These are phyloP conservation scores for Xylaria sp. DNA, from an alignment of 2,329 filamentous ascomycete species.

Conservation along the genomic window DNA sequence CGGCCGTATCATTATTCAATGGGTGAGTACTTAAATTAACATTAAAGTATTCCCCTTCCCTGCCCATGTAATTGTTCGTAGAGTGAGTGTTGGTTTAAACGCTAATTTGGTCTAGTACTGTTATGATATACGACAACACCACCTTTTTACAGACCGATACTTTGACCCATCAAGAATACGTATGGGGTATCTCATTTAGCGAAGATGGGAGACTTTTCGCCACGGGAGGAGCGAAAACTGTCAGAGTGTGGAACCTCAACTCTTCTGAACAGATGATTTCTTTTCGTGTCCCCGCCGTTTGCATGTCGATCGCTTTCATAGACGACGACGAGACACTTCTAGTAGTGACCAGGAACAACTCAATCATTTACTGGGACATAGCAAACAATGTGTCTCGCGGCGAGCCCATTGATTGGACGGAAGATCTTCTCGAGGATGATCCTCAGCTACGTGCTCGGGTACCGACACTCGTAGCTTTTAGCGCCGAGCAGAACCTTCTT, in stretches of 20 bases:
- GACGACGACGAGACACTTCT: conserved; percentile 28
- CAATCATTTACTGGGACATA: conserved; percentile 31
- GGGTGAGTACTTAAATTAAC: conserved; percentile 14
- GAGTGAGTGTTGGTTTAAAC: not conserved
- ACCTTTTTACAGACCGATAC: conserved; percentile 38
- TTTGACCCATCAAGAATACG: conserved; percentile 38
- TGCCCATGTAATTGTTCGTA: not conserved
- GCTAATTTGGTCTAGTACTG: conserved; percentile 11
- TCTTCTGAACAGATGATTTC: conserved; percentile 18
- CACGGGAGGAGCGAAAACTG: conserved; percentile 32
- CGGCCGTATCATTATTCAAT: conserved; percentile 38
- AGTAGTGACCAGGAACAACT: conserved; percentile 15
- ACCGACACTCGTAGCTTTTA: conserved; percentile 39
- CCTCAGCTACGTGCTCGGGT: conserved; percentile 28
- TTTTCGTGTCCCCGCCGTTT: conserved; percentile 31
- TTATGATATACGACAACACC: conserved; percentile 41
- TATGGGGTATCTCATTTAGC: conserved; percentile 40
- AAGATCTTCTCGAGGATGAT: conserved; percentile 34
- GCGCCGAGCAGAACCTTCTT: conserved; percentile 38
- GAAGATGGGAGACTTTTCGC: conserved; percentile 33
- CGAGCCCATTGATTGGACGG: conserved; percentile 36
- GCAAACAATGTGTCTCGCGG: not conserved
- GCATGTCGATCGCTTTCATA: conserved; percentile 30
- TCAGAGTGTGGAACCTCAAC: conserved; percentile 37
- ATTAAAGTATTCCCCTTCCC: not conserved